phyloP scores from a whole-genome alignment of 2,329 filamentous ascomycete genomes.

The Tetracladium maxilliforme region DNA sequence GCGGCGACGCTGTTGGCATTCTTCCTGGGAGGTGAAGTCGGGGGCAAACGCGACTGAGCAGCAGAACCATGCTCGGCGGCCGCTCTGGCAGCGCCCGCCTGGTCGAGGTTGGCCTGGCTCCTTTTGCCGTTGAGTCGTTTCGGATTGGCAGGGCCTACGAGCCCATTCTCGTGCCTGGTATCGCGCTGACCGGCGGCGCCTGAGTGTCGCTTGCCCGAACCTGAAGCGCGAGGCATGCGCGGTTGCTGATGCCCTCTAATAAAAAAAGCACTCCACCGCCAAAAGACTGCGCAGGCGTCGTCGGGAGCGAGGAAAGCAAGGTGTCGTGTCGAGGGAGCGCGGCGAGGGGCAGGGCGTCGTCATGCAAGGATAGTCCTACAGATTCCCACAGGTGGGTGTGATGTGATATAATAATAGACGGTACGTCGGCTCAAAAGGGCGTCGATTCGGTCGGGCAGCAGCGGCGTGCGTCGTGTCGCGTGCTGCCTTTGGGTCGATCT shows the following conservation, averaged over 20 bases:
- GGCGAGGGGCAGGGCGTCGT: neutral
- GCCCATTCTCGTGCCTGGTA: conserved; percentile 73
- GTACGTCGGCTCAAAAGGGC: too few relatives aligned
- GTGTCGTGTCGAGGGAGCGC: neutral
- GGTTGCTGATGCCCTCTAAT: neutral
- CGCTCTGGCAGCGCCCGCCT: conserved; percentile 24
- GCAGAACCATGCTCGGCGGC: too few relatives aligned
- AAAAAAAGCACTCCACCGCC: too few relatives aligned
- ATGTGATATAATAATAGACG: too few relatives aligned
- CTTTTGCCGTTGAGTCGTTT: conserved; percentile 26
- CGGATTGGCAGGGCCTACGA: conserved; percentile 65
- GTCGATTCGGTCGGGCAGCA: too few relatives aligned
- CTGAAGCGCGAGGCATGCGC: conserved; percentile 48
- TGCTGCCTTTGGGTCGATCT: too few relatives aligned
- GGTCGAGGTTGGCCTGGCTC: conserved; percentile 38
- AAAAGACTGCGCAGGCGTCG: neutral
- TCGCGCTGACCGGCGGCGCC: conserved; percentile 51
- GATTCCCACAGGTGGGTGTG: too few relatives aligned
- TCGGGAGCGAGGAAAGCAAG: neutral
- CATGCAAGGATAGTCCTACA: neutral
- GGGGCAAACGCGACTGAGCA: too few relatives aligned
- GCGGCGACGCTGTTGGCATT: too few relatives aligned
- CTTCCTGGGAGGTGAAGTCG: too few relatives aligned
- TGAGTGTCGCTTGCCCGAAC: conserved; percentile 46
- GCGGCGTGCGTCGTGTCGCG: too few relatives aligned